These are phyloP conservation scores for Penicillium ochrochloron DNA, from an alignment of 495 filamentous ascomycete species.

Conservation along the genomic window DNA sequence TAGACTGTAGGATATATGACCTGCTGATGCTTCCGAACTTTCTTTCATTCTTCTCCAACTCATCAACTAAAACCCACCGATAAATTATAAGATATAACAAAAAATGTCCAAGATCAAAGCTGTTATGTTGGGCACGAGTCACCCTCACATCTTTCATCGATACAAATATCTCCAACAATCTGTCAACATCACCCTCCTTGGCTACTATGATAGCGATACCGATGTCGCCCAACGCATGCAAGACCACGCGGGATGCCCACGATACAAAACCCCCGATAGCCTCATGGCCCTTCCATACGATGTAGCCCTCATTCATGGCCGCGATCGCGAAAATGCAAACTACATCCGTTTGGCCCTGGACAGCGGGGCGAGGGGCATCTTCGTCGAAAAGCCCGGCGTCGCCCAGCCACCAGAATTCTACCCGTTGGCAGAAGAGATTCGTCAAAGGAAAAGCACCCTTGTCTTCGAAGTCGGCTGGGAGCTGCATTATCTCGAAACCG, in stretches of 20 bases:
- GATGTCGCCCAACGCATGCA: neutral
- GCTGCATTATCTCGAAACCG: constrained; percentile 21
- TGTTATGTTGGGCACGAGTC: neutral
- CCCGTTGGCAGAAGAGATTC: neutral
- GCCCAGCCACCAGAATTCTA: neutral
- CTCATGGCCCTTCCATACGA: neutral
- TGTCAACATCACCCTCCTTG: neutral
- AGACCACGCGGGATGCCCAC: neutral
- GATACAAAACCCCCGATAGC: neutral
- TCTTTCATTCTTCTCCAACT: neutral
- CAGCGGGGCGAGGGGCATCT: neutral
- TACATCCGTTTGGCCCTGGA: neutral
- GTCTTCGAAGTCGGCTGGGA: constrained; percentile 21
- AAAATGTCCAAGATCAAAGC: neutral
- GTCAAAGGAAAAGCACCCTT: neutral
- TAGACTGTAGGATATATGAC: too few relatives aligned
- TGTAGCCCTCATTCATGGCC: neutral
- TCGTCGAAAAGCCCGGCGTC: neutral
- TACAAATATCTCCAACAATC: neutral
- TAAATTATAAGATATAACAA: neutral
- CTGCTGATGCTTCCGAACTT: neutral
- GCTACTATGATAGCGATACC: neutral
- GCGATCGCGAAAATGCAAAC: neutral
- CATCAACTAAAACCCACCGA: too few relatives aligned
- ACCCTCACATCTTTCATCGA: neutral